Evolutionary conservation across 2,329 filamentous ascomycete genomes (phyloP), one percentile per base, ranked within the genome.

Genomic region (Fonsecaea pugnacius): DNA sequence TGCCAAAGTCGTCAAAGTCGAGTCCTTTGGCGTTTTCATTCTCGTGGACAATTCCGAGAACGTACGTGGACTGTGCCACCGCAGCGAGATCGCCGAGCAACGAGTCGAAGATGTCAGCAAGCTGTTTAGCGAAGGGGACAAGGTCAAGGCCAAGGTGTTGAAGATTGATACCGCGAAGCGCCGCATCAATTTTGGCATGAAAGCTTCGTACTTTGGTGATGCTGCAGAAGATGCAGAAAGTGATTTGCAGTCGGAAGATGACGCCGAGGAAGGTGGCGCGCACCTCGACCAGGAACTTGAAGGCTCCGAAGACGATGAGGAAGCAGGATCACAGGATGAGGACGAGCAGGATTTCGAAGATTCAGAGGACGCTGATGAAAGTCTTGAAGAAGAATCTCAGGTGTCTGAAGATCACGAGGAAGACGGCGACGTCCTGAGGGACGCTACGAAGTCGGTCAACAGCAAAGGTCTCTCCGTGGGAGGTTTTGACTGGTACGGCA

Each of bases 21-120:
- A 96, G 73, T 91, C 96, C 35, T 99, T 93, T 75, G 95, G 95
- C 69, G 94, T 94, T 4, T 99, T 99, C 76, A 90, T 99, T 71
- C 86, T 96, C 50, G 82, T 99, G 21, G 92, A 97, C 75, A 88
- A 90, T 65, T 96, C 93, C 4, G 84, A 86, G 61, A 96, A 96
- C 70, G 87, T 99, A 67, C 96, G 94, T 71, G 95, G 95, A 67
- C 84, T 99, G 9, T 98, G 94, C 76, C 95, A 99, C 76, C 87
- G 91, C 67, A 94, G 88, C 68, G 89, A 99, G 75, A 92, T 99
- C 84, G 93, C 95, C 0, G 92, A 96, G 70, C 88, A 89, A 71
- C 80, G 84, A 4, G 88, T 97, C 27, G 84, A 90, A 58, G 91
- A 98, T 79, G 91, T 93, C n/a, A 88, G 87, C 67, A 94, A 92